These are phyloP conservation scores for Fusarium armeniacum DNA, from an alignment of 2,329 filamentous ascomycete species.

Conservation along the genomic window DNA sequence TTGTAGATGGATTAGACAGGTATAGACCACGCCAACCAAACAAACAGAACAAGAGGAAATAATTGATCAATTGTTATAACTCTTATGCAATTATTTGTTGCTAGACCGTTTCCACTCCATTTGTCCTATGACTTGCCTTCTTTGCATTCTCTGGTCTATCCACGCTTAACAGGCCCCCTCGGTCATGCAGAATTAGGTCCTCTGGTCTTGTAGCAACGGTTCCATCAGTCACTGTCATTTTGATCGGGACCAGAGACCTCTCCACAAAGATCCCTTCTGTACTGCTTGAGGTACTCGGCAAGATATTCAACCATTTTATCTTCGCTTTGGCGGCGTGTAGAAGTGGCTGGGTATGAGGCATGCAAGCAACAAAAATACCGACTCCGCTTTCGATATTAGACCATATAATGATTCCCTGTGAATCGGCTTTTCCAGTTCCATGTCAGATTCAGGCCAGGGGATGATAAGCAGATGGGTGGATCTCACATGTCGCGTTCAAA, in stretches of 20 bases:
- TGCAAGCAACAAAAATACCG: conserved; percentile 11
- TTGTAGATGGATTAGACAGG: not conserved
- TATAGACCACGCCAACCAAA: rapidly evolving
- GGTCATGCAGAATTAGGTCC: not conserved
- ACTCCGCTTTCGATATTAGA: conserved; percentile 12
- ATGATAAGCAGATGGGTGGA: rapidly evolving
- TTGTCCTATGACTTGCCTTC: not conserved
- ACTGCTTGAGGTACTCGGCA: not conserved
- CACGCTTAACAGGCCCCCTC: conserved; percentile 1
- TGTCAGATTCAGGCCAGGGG: not conserved
- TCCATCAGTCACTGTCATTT: not conserved
- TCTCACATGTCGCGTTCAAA: conserved; percentile 5
- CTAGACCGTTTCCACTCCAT: not conserved
- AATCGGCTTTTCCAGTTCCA: not conserved
- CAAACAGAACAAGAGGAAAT: too few relatives aligned
- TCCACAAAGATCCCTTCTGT: conserved; percentile 5
- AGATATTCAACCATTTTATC: not conserved
- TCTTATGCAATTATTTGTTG: not conserved
- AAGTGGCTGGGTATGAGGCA: conserved; percentile 13
- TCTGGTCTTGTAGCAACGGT: not conserved
- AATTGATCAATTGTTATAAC: not conserved
- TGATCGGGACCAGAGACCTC: not conserved
- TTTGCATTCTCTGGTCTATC: not conserved
- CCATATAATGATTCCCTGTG: conserved; percentile 17
- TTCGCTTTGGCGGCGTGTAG: not conserved